Evolutionary conservation across 2,329 filamentous ascomycete genomes (phyloP).

Genomic region (Fusarium pininemorale): DNA sequence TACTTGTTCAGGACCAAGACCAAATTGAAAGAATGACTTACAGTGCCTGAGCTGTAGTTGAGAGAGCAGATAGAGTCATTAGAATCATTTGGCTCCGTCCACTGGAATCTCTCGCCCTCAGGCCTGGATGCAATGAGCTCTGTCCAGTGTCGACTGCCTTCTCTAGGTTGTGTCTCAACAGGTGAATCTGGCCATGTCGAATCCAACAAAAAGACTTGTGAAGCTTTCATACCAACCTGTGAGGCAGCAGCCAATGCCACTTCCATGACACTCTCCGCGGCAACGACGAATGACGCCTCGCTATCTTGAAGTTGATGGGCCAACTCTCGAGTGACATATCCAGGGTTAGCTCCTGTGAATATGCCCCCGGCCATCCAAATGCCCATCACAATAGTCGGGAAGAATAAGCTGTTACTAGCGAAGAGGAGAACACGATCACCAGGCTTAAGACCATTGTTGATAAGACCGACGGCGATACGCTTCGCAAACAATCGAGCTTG

Average conservation of each 20-base stretch:
- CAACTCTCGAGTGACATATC: conserved; percentile 73
- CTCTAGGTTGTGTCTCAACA: conserved; percentile 12
- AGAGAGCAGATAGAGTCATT: conserved; percentile 69
- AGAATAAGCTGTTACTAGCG: conserved; percentile 78
- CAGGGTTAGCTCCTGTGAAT: conserved; percentile 80
- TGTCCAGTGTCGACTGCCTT: conserved; percentile 66
- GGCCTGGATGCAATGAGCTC: conserved; percentile 62
- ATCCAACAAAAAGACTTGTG: conserved; percentile 73
- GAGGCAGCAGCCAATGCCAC: conserved; percentile 73
- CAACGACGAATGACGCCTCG: conserved; percentile 72
- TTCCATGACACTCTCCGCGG: conserved; percentile 67
- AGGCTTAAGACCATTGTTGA: conserved; percentile 67
- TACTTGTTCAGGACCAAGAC: too few relatives aligned
- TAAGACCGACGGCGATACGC: conserved; percentile 74
- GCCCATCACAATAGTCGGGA: conserved; percentile 75
- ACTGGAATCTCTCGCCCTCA: conserved; percentile 67
- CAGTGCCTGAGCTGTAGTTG: conserved; percentile 81
- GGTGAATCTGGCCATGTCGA: conserved; percentile 58
- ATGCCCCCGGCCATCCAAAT: conserved; percentile 80
- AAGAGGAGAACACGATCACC: conserved; percentile 80
- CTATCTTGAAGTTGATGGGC: conserved; percentile 80
- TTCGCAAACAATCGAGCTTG: conserved; percentile 76
- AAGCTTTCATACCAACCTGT: conserved; percentile 61
- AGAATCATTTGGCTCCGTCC: conserved; percentile 65
- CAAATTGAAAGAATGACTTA: conserved; percentile 14